These are phyloP conservation scores for Neofusicoccum parvum DNA, from an alignment of 2,329 filamentous ascomycete species.

Conservation along the genomic window DNA sequence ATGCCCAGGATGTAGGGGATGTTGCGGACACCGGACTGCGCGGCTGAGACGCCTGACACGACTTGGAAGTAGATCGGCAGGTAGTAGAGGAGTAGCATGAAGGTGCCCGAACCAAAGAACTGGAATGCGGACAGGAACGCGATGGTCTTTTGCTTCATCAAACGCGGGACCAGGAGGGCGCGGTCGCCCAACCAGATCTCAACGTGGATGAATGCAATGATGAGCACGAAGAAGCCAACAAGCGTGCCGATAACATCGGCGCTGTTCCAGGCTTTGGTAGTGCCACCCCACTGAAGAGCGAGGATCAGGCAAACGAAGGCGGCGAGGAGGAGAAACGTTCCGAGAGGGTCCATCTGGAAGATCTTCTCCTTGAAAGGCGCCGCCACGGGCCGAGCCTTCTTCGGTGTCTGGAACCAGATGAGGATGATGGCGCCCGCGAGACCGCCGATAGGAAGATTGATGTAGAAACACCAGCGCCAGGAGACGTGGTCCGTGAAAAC, in stretches of 20 bases:
- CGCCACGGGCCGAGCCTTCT: constrained; percentile 27
- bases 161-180: constrained; percentile 42
- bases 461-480: constrained; percentile 48
- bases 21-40: constrained; percentile 44
- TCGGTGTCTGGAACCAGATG: constrained; percentile 42
- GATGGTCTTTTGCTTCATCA: constrained; percentile 44
- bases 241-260: constrained; percentile 50
- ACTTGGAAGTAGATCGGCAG: constrained; percentile 55
- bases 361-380: constrained; percentile 40
- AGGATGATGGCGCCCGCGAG: constrained; percentile 41
- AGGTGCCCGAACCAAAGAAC: constrained; percentile 40
- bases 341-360: constrained; percentile 49
- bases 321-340: constrained; percentile 44
- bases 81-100: constrained; percentile 47
- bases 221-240: constrained; percentile 46
- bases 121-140: constrained; percentile 37
- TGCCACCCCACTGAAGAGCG: constrained; percentile 50
- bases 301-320: constrained; percentile 47
- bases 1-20: constrained; percentile 44
- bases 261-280: constrained; percentile 31
- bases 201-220: constrained; percentile 36
- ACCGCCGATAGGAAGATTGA: constrained; percentile 52
- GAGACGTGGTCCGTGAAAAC: constrained; percentile 44
- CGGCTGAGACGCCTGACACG: constrained; percentile 37
- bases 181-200: constrained; percentile 44